Percentiles rank a stretch among this genome's conserved stretches.
Evolutionary conservation across 805 yeast genomes (phyloP).

Genomic region (Zygosaccharomyces pseudorouxii): DNA sequence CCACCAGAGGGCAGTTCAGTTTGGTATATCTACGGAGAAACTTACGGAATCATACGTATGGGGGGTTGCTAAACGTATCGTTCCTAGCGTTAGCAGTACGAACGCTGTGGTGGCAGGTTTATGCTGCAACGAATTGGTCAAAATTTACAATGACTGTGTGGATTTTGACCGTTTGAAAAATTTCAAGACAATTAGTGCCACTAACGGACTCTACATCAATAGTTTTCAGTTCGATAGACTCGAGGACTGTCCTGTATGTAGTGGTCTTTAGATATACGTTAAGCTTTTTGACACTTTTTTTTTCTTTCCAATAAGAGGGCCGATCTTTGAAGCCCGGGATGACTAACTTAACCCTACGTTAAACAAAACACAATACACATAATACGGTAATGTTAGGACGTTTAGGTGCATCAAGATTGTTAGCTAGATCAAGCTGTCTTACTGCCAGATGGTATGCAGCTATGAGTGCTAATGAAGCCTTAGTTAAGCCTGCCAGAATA

Average conservation of each 20-base stretch:
- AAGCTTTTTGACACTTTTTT: not conserved
- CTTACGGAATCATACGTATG: slow-evolving; percentile 67
- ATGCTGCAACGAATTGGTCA: slow-evolving; percentile 82
- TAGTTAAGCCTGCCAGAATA: slow-evolving; percentile 22
- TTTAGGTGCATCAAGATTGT: not conserved
- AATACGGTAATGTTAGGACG: slow-evolving; percentile 1
- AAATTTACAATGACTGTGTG: slow-evolving; percentile 64
- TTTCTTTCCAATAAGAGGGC: not conserved
- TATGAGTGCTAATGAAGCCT: slow-evolving; percentile 5
- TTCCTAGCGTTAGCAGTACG: slow-evolving; percentile 92
- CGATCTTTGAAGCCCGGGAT: not conserved
- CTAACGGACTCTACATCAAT: slow-evolving; percentile 69
- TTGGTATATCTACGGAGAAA: slow-evolving; percentile 57
- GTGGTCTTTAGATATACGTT: slow-evolving; percentile 29
- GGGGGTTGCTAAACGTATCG: slow-evolving; percentile 87
- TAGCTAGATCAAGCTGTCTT: not conserved
- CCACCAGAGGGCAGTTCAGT: slow-evolving; percentile 52
- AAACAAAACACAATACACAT: not conserved
- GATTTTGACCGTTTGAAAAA: slow-evolving; percentile 55
- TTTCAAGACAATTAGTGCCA: slow-evolving; percentile 85
- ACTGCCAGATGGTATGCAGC: slow-evolving; percentile 4
- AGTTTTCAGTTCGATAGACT: slow-evolving; percentile 60
- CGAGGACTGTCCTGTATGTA: slow-evolving; percentile 74
- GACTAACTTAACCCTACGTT: not conserved
- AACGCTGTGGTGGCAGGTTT: slow-evolving; percentile 89